Percentiles rank a stretch among this genome's conserved stretches.
These are phyloP conservation scores for Ophiostoma montium DNA, from an alignment of 2,329 filamentous ascomycete genomes.

Conservation along the genomic window DNA sequence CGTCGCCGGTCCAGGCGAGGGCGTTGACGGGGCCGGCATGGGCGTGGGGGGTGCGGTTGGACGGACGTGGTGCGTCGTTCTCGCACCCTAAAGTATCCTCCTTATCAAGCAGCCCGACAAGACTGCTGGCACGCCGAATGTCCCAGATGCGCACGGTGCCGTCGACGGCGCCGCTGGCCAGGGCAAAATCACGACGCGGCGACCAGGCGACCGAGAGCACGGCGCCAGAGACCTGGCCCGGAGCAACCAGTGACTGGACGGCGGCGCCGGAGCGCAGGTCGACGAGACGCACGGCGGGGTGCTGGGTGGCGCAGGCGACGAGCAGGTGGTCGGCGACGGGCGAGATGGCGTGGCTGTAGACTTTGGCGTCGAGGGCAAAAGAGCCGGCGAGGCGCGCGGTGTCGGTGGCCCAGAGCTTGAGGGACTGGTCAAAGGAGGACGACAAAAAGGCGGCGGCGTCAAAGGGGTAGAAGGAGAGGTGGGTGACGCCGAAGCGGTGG, in stretches of 20 bases:
- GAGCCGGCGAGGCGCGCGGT: constrained; percentile 45
- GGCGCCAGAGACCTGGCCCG: constrained; percentile 40
- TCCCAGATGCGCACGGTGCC: constrained; percentile 80
- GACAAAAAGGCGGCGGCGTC: constrained; percentile 63
- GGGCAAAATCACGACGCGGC: constrained; percentile 60
- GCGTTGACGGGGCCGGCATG: constrained; percentile 77
- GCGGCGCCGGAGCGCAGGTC: constrained; percentile 72
- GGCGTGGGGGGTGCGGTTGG: constrained; percentile 39
- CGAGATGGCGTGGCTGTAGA: constrained; percentile 69
- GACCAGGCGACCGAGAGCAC: constrained; percentile 68
- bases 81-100: constrained; percentile 58
- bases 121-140: constrained; percentile 61
- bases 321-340: constrained; percentile 58
- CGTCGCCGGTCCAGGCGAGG: constrained; percentile 71
- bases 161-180: constrained; percentile 75
- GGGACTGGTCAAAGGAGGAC: constrained; percentile 61
- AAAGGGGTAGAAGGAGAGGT: constrained; percentile 66
- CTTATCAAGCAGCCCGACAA: constrained; percentile 66
- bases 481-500: constrained; percentile 60
- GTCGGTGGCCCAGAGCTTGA: constrained; percentile 62
- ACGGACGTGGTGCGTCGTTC: background rate
- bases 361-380: constrained; percentile 53
- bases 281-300: constrained; percentile 69
- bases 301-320: constrained; percentile 78
- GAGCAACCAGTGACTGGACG: constrained; percentile 56